Conservation (phyloP, 73 alveolate genomes). For the Uronychia setigera region DNA sequence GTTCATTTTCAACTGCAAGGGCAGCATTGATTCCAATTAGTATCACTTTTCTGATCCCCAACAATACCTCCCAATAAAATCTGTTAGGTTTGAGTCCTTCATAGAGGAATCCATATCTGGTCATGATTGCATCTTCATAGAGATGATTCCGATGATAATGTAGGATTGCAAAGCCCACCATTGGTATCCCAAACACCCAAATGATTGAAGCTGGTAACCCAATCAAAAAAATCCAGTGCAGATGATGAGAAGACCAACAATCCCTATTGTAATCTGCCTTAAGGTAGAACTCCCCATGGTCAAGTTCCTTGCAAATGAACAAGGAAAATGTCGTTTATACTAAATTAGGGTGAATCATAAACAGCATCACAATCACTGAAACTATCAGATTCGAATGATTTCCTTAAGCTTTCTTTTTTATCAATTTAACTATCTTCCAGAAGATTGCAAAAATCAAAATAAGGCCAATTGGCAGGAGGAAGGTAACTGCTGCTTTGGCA, state of each 20-base stretch:
- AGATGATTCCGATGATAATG: too few species aligned
- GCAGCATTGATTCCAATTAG: too few species aligned
- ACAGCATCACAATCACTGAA: neutral
- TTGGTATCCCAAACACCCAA: constrained; percentile 5
- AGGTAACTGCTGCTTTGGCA: neutral
- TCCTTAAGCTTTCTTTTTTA: neutral
- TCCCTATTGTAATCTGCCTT: too few species aligned
- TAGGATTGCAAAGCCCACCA: neutral
- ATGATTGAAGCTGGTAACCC: neutral
- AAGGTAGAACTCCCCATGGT: too few species aligned
- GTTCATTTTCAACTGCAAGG: too few species aligned
- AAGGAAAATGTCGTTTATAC: too few species aligned
- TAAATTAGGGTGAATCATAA: neutral
- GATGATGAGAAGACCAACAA: too few species aligned
- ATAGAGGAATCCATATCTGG: neutral
- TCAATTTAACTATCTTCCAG: neutral
- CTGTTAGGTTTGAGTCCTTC: constrained; percentile 8
- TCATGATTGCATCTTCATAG: too few species aligned
- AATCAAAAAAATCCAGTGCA: neutral
- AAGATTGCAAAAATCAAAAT: too few species aligned
- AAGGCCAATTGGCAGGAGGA: neutral
- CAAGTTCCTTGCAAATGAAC: too few species aligned
- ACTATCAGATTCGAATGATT: neutral
- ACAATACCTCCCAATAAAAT: constrained; percentile 31
- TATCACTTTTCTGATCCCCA: too few species aligned